Evolutionary conservation across 768 basidiomycete genomes (phyloP).

Genomic region (Kwoniella dendrophila): DNA sequence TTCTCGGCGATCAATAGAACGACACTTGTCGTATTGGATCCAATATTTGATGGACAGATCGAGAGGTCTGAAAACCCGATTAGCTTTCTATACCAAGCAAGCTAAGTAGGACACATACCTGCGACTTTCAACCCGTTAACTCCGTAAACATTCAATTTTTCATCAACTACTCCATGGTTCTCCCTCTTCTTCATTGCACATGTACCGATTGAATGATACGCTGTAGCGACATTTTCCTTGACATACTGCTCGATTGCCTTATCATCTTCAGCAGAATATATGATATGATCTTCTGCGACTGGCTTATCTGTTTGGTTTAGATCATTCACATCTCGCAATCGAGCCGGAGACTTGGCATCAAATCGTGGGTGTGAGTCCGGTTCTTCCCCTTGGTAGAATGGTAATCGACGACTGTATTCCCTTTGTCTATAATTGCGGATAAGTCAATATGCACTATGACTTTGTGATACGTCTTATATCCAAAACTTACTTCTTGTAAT

Average conservation of each 20-base stretch:
- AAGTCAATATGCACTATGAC: background rate
- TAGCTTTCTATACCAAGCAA: background rate
- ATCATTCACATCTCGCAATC: background rate
- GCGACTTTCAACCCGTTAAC: slow-evolving; percentile 26
- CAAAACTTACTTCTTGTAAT: slow-evolving; percentile 24
- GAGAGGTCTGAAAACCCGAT: slow-evolving; percentile 22
- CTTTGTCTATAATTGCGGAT: slow-evolving; percentile 14
- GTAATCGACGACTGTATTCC: slow-evolving; percentile 32
- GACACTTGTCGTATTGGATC: slow-evolving; percentile 28
- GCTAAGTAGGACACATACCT: slow-evolving; percentile 13
- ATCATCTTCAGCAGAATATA: slow-evolving; percentile 35
- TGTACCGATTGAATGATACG: slow-evolving; percentile 32
- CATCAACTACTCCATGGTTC: slow-evolving; percentile 21
- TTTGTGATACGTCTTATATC: background rate
- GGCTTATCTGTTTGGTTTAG: slow-evolving; percentile 3
- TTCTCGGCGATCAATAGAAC: slow-evolving; percentile 30
- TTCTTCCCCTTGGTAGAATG: slow-evolving; percentile 28
- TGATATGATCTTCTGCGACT: slow-evolving; percentile 8
- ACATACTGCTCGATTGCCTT: slow-evolving; percentile 34
- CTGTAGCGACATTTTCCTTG: slow-evolving; percentile 22
- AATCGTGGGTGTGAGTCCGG: slow-evolving; percentile 28
- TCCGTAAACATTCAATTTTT: slow-evolving; percentile 28
- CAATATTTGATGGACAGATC: slow-evolving; percentile 24
- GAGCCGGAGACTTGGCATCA: slow-evolving; percentile 16
- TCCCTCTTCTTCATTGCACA: slow-evolving; percentile 16